Percentiles rank a stretch among this genome's conserved stretches.
Conservation (phyloP, 2,329 filamentous ascomycete genomes). For the Colletotrichum theobromicola region DNA sequence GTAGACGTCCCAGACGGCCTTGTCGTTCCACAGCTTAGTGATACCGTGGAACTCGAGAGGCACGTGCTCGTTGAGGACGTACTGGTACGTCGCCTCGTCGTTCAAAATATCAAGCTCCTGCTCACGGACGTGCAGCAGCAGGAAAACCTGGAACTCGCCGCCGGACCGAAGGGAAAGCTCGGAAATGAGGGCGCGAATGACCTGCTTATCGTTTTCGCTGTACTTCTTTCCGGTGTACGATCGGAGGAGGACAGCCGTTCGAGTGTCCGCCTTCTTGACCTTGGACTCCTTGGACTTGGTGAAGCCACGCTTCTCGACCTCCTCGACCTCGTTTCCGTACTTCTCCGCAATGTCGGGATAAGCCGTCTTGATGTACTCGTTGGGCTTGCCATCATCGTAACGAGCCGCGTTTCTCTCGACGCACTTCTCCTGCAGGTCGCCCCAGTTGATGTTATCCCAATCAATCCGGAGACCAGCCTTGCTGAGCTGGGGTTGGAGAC, state of each 20-base stretch:
- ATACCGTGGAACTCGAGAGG: slow-evolving; percentile 75
- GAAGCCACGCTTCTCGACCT: slow-evolving; percentile 5
- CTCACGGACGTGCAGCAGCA: slow-evolving; percentile 81
- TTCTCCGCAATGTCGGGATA: slow-evolving; percentile 31
- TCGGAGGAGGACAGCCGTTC: slow-evolving; percentile 78
- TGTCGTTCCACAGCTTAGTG: slow-evolving; percentile 76
- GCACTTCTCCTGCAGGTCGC: slow-evolving; percentile 71
- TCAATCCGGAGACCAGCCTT: slow-evolving; percentile 51
- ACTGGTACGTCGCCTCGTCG: slow-evolving; percentile 62
- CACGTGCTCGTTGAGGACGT: slow-evolving; percentile 65
- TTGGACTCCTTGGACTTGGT: not conserved
- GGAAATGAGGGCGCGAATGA: slow-evolving; percentile 78
- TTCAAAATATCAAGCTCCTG: slow-evolving; percentile 61
- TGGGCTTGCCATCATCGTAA: slow-evolving; percentile 53
- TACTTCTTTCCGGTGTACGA: slow-evolving; percentile 79
- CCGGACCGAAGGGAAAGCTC: slow-evolving; percentile 79
- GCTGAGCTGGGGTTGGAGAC: slow-evolving; percentile 54
- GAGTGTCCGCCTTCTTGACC: slow-evolving; percentile 25
- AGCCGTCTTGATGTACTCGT: slow-evolving; percentile 45
- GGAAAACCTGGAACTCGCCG: slow-evolving; percentile 80
- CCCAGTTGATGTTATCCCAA: slow-evolving; percentile 75
- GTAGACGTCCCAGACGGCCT: slow-evolving; percentile 79
- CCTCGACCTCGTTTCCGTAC: not conserved
- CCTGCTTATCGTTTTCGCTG: slow-evolving; percentile 79
- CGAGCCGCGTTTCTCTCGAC: slow-evolving; percentile 69